phyloP scores from a whole-genome alignment of 2,329 filamentous ascomycete genomes.

The Graphiopsis chlorocephala region DNA sequence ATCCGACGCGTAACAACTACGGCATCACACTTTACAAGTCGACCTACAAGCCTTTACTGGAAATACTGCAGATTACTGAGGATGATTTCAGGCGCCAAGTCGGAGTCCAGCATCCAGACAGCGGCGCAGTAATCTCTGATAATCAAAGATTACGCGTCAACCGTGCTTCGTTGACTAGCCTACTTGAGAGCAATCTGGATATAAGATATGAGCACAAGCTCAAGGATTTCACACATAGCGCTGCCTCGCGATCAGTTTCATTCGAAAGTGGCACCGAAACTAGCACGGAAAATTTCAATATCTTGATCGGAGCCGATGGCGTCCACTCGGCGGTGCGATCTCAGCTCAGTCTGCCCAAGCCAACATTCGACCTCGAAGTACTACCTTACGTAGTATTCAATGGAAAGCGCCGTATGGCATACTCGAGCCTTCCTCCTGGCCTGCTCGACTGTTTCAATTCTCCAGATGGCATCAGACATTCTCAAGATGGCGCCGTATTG shows the following conservation, averaged over 20 bases:
- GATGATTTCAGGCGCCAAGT: conserved; percentile 31
- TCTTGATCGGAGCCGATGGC: conserved; percentile 40
- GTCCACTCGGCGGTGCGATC: conserved; percentile 32
- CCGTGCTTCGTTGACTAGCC: conserved; percentile 35
- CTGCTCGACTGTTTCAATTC: conserved; percentile 14
- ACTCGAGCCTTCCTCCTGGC: conserved; percentile 14
- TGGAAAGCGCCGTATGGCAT: conserved; percentile 29
- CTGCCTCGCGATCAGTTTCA: conserved; percentile 9
- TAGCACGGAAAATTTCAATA: conserved; percentile 13
- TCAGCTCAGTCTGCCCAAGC: neutral
- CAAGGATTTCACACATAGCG: neutral
- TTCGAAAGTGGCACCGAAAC: conserved; percentile 2
- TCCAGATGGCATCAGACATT: conserved; percentile 17
- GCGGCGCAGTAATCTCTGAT: conserved; percentile 22
- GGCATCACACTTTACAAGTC: conserved; percentile 39
- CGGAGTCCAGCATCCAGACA: conserved; percentile 25
- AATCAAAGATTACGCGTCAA: conserved; percentile 35
- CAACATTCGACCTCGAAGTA: conserved; percentile 26
- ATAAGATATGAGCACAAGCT: conserved; percentile 35
- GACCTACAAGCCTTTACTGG: conserved; percentile 35
- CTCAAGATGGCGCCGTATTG: conserved; percentile 30
- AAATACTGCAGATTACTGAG: conserved; percentile 34
- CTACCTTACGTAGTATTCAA: conserved; percentile 40
- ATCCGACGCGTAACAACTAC: conserved; percentile 31
- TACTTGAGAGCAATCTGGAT: conserved; percentile 38